Evolutionary conservation across 768 basidiomycete genomes (phyloP).

Genomic region (Obba rivulosa): DNA sequence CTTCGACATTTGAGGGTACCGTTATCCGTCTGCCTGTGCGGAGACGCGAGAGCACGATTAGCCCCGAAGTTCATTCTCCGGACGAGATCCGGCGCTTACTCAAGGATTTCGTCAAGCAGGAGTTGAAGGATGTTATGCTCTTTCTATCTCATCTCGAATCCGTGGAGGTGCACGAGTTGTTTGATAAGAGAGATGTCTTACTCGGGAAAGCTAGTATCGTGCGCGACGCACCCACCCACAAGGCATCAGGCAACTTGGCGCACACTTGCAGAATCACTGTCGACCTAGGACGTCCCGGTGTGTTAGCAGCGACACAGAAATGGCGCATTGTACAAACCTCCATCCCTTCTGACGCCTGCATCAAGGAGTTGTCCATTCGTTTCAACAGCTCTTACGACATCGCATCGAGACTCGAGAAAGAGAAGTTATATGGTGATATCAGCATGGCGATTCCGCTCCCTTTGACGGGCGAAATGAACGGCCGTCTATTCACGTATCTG

Average conservation of each 20-base stretch:
- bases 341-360: constrained; percentile 23
- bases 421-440: constrained; percentile 38
- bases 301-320: background rate
- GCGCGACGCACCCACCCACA: background rate
- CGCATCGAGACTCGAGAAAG: constrained; percentile 21
- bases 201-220: constrained; percentile 16
- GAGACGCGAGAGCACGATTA: constrained; percentile 27
- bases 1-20: constrained; percentile 31
- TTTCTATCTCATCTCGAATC: constrained; percentile 36
- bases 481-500: constrained; percentile 44
- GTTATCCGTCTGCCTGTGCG: constrained; percentile 45
- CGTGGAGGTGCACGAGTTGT: constrained; percentile 37
- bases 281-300: background rate
- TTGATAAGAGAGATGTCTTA: constrained; percentile 1
- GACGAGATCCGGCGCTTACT: constrained; percentile 35
- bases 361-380: constrained; percentile 20
- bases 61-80: constrained; percentile 25
- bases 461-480: constrained; percentile 13
- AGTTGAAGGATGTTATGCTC: constrained; percentile 35
- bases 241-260: too few species aligned
- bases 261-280: background rate
- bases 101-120: constrained; percentile 33
- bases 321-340: constrained; percentile 12
- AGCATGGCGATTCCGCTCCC: constrained; percentile 32
- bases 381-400: constrained; percentile 20